phyloP scores from a whole-genome alignment of 495 filamentous ascomycete species.

The Chaetomidium leptoderma region DNA sequence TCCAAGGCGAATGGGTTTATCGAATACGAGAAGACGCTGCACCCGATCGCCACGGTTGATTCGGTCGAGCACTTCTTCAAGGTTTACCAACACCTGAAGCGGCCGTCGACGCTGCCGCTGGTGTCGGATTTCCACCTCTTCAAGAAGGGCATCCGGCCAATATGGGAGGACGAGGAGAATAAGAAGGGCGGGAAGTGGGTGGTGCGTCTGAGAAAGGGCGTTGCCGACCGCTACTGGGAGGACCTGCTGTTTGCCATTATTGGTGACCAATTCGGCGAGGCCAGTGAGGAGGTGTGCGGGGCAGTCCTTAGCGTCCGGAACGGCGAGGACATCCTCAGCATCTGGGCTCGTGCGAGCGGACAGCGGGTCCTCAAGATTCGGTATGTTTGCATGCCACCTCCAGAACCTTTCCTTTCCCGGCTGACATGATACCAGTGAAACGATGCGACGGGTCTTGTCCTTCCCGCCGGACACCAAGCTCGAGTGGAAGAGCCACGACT shows the following conservation, averaged over 20 bases:
- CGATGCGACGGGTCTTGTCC: conserved; percentile 79
- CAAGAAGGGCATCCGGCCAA: conserved; percentile 91
- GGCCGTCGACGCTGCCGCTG: conserved; percentile 78
- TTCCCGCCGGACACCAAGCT: conserved; percentile 87
- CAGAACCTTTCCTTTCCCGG: neutral
- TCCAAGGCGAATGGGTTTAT: conserved; percentile 82
- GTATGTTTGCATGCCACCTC: conserved; percentile 45
- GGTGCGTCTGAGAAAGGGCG: conserved; percentile 90
- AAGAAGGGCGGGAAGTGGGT: conserved; percentile 97
- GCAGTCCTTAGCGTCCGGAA: conserved; percentile 89
- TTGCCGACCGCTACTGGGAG: conserved; percentile 96
- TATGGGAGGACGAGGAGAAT: conserved; percentile 98
- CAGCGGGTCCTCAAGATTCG: conserved; percentile 94
- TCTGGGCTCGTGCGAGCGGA: conserved; percentile 92
- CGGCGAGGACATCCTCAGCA: conserved; percentile 93
- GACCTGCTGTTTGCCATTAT: conserved; percentile 86
- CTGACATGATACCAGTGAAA: conserved; percentile 59
- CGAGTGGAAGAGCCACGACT: conserved; percentile 88
- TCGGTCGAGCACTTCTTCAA: conserved; percentile 89
- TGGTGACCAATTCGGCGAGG: conserved; percentile 93
- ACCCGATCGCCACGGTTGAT: conserved; percentile 73
- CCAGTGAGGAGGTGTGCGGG: conserved; percentile 90
- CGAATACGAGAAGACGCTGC: conserved; percentile 96
- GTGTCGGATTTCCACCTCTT: conserved; percentile 98
- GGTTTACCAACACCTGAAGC: conserved; percentile 86